Conservation (phyloP, 768 basidiomycete species). For the Rhodocollybia butyracea region DNA sequence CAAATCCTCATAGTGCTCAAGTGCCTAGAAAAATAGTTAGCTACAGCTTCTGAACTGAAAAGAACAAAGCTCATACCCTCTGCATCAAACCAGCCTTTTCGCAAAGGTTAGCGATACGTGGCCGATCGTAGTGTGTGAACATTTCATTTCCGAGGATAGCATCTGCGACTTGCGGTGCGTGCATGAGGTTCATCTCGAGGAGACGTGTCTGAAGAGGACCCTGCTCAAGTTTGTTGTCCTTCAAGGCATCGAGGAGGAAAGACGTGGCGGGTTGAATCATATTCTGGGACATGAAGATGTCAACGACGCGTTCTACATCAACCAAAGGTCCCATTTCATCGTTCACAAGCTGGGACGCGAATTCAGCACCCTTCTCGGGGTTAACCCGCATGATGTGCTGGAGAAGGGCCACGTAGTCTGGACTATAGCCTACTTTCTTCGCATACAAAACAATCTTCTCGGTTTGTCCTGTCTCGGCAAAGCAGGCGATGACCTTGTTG, state of each 20-base stretch:
- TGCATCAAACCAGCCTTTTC: constrained; percentile 97
- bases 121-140: constrained; percentile 95
- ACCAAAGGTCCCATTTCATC: constrained; percentile 91
- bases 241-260: constrained; percentile 94
- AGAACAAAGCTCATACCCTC: constrained; percentile 50
- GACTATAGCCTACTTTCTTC: constrained; percentile 92
- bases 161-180: constrained; percentile 98
- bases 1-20: constrained; percentile 97
- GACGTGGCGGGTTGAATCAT: constrained; percentile 99
- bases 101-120: constrained; percentile 95
- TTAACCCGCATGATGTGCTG: constrained; percentile 96
- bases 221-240: constrained; percentile 98
- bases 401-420: constrained; percentile 88
- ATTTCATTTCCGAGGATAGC: constrained; percentile 99
- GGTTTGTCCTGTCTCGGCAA: constrained; percentile 97
- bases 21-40: constrained; percentile 56
- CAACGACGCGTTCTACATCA: constrained; percentile 93
- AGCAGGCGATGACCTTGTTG: constrained; percentile 98
- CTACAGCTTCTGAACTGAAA: background rate
- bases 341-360: constrained; percentile 91
- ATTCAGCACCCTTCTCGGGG: constrained; percentile 97
- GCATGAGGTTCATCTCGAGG: constrained; percentile 95
- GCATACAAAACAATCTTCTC: constrained; percentile 98
- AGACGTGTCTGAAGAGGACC: constrained; percentile 93
- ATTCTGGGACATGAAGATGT: constrained; percentile 99